Base-by-base conservation (phyloP, 2,329 filamentous ascomycete genomes). In the Fusarium camptoceras region DNA sequence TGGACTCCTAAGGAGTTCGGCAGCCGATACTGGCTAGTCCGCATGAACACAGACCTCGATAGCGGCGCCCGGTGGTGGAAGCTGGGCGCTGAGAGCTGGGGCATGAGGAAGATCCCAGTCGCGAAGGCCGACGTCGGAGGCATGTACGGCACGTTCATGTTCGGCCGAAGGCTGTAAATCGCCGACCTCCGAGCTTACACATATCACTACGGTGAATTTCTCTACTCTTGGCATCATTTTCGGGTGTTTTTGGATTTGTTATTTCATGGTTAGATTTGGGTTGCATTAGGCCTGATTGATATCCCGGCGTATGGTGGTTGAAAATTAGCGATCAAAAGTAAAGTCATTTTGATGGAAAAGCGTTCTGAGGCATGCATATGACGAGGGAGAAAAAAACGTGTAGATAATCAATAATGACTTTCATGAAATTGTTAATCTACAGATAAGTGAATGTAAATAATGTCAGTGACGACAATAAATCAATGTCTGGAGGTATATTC, bases 81-180 rank as follows among this genome's bases (percentile, higher is more conserved):
- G 83, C 92, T 94, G 91, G 93, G 93, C 31, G 92, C 92, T 50
- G 88, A 89, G 73, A 92, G 89, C 82, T 95, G 93, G 93, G 93
- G 93, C 39, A 94, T 94, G 89, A 87, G 92, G 68, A 96, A 98
- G 82, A 87, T 98, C 43, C 97, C 95, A n/a, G 91, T 98, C 72
- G 94, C 92, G 27, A 89, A 90, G 76, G 93, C 94, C 55, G 95
- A 98, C 79, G 92, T 98, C 27, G 96, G 97, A 74, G 94, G 94
- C 67, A 97, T 97, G 77, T 98, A 98, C 77, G 96, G 96, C 24
- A 87, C 83, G 25, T 89, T 87, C 75, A 89, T 89, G 87, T 89
- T 89, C 80, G 86, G 86, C 75, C 81, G 86, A 71, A 85, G 86
- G 76, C 78, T 89, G 59, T 89, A 79, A 82, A 62, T 78, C 82